Evolutionary conservation across 1,284 basidiomycete species (phyloP), one percentile per base, ranked within the genome.

Genomic region (Paramarasmius palmivorus): DNA sequence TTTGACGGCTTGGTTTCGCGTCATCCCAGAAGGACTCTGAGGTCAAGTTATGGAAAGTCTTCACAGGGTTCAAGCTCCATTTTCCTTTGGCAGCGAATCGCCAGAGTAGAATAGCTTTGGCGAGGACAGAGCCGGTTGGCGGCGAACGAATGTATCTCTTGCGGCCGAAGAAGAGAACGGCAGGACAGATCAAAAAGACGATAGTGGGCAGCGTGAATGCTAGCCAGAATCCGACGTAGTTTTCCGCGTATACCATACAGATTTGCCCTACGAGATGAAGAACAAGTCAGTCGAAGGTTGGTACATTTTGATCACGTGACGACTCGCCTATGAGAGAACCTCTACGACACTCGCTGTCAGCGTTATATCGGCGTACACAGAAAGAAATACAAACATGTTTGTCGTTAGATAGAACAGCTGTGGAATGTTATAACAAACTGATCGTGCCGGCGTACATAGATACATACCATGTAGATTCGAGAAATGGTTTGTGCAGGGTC

Each of bases 321-420:
- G n/a, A n/a, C n/a, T n/a, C n/a, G n/a, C n/a, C n/a, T n/a, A n/a
- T n/a, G n/a, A n/a, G n/a, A n/a, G n/a, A n/a, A n/a, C n/a, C n/a
- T n/a, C n/a, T n/a, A n/a, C n/a, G n/a, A n/a, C n/a, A n/a, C n/a
- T n/a, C n/a, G n/a, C n/a, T n/a, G n/a, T n/a, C n/a, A n/a, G n/a
- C n/a, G n/a, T n/a, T n/a, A n/a, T n/a, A n/a, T n/a, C n/a, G n/a
- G n/a, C n/a, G n/a, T n/a, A n/a, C n/a, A n/a, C n/a, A n/a, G n/a
- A n/a, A n/a, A n/a, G n/a, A n/a, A n/a, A 73, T 0, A 90, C 82
- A 4, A 92, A 90, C 53, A 91, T 69, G 66, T 93, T 93, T 67
- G 89, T 88, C 68, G 90, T 87, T 54, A 90, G 73, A 65, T 91
- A 91, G 66, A 89, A 91, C 64, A 88, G 89, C 84, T 86, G 53